A percentile compares a stretch with the other conserved stretches of the same genome.
Conservation (phyloP, 2,329 filamentous ascomycete species). For the Cordyceps pruinosa region DNA sequence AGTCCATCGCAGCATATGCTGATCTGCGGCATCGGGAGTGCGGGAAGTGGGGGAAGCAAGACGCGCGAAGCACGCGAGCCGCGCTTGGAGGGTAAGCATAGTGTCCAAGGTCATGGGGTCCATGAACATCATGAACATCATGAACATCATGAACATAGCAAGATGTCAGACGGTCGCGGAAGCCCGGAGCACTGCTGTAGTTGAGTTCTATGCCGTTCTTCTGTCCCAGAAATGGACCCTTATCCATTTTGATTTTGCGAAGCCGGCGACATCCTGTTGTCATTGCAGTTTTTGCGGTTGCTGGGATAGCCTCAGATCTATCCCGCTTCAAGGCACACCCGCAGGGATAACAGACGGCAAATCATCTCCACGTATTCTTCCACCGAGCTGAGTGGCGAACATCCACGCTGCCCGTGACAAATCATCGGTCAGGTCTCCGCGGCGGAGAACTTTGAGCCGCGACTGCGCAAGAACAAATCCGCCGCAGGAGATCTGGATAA, state of each 20-base stretch:
- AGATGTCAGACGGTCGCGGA: not conserved
- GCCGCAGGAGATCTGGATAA: slow-evolving; percentile 48
- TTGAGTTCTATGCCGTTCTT: not conserved
- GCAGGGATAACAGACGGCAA: slow-evolving; percentile 20
- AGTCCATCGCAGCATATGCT: no score
- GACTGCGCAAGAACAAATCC: slow-evolving; percentile 49
- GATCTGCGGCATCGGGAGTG: no score
- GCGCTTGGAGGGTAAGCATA: no score
- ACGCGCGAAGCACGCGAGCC: no score
- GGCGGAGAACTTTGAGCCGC: slow-evolving; percentile 40
- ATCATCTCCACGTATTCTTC: slow-evolving; percentile 25
- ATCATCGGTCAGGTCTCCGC: slow-evolving; percentile 24
- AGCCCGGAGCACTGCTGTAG: not conserved
- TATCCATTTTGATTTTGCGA: not conserved
- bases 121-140: no score
- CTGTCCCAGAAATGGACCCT: not conserved
- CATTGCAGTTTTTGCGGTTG: not conserved
- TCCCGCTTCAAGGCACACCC: not conserved
- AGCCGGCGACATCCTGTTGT: not conserved
- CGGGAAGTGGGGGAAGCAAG: no score
- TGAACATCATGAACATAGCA: no score
- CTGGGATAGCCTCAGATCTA: no score
- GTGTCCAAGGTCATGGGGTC: no score
- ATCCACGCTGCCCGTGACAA: slow-evolving; percentile 31
- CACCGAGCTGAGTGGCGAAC: slow-evolving; percentile 30